These are phyloP conservation scores for Malassezia dermatis DNA, from an alignment of 1,284 basidiomycete genomes.

Conservation along the genomic window DNA sequence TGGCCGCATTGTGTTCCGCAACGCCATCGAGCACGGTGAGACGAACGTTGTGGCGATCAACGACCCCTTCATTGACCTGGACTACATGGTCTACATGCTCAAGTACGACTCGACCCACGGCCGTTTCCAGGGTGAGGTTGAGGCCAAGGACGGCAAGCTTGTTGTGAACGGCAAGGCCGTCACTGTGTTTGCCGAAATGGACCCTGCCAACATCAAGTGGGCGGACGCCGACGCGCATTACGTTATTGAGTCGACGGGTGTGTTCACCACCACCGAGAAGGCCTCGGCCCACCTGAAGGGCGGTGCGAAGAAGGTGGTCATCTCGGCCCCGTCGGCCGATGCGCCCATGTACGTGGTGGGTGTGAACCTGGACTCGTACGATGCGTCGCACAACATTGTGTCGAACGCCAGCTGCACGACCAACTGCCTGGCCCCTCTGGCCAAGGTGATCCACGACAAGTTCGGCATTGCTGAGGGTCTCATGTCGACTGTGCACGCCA, in stretches of 20 bases:
- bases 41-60: slow-evolving; percentile 46
- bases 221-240: slow-evolving; percentile 71
- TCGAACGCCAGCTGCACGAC: slow-evolving; percentile 99
- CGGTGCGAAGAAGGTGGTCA: slow-evolving; percentile 99
- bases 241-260: slow-evolving; percentile 96
- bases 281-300: slow-evolving; percentile 91
- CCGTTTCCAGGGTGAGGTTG: slow-evolving; percentile 77
- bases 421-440: slow-evolving; percentile 88
- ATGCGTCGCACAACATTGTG: slow-evolving; percentile 77
- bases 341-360: slow-evolving; percentile 78
- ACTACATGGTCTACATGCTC: slow-evolving; percentile 73
- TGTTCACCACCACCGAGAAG: slow-evolving; percentile 87
- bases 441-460: slow-evolving; percentile 93
- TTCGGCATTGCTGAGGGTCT: slow-evolving; percentile 54
- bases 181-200: slow-evolving; percentile 68
- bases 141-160: slow-evolving; percentile 80
- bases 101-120: slow-evolving; percentile 98
- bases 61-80: slow-evolving; percentile 82
- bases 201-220: slow-evolving; percentile 82
- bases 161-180: slow-evolving; percentile 71
- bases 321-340: slow-evolving; percentile 96
- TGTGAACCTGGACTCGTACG: slow-evolving; percentile 92
- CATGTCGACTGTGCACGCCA: slow-evolving; percentile 92
- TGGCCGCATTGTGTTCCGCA: slow-evolving; percentile 74
- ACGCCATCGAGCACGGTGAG: slow-evolving; percentile 50